Evolutionary conservation across 192 early-diverging fungal genomes (phyloP), one percentile per base, ranked within the genome.

Genomic region (Borealophlyctis nickersoniae): DNA sequence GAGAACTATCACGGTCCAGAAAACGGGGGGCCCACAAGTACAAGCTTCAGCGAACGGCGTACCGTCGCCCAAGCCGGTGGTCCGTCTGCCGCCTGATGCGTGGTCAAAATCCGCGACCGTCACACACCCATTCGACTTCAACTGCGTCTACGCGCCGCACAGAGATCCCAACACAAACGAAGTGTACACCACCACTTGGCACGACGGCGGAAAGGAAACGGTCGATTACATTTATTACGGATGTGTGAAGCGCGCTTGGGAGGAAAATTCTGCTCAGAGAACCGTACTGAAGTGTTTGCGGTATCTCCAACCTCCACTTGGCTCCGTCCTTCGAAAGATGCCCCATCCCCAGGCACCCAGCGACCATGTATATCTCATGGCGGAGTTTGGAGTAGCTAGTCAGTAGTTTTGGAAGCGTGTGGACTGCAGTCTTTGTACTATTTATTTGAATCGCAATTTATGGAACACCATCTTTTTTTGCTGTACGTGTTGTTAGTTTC

Each of bases 151-250:
- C 58, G 57, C 66, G 26, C 66, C 66, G 4, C 61, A 68, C 36
- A n/a, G 34, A 1, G 50, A 68, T 33, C 58, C 58, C n/a, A 19
- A 4, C n/a, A 33, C 48, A 29, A n/a, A 34, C 1, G 45, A 35
- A 57, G 56, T 24, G 5, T 60, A 60, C 51, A 59, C 51, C 29
- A 61, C 66, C 11, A 57, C 58, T 4, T 68, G 57, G 58, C 66
- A 68, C 49, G 66, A 68, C 23, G 19, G 11, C 16, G 59, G 28
- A 16, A 35, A 68, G 34, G 66, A 68, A 30, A 16, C 51, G 2
- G 50, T 68, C 4, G 66, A 68, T 53, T 68, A 53, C 58, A 68
- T 68, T 36, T 61, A 60, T 28, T 54, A 29, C 36, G 57, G 58
- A 22, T 28, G 14, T 16, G 19, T 11, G 45, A 57, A 24, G 54